Evolutionary conservation across 164 flowering plant genomes (phyloP).

Genomic region (Tinospora cordifolia): DNA sequence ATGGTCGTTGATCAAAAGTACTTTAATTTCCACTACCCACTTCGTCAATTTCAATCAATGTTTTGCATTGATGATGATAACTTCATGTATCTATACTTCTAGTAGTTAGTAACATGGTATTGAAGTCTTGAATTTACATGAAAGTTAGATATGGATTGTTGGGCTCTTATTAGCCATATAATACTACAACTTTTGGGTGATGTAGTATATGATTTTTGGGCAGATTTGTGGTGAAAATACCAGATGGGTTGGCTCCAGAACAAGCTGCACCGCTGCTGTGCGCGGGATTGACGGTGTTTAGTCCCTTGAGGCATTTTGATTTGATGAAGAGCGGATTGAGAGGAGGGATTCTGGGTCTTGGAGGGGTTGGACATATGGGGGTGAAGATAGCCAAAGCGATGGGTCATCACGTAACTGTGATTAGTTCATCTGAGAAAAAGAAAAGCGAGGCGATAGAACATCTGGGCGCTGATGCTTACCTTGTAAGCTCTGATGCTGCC

Average conservation of each 20-base stretch:
- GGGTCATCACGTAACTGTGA: slow-evolving; percentile 20
- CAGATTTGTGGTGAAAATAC: slow-evolving; percentile 17
- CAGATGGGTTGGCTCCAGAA: slow-evolving; percentile 15
- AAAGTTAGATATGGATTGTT: too few relatives aligned
- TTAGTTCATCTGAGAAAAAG: slow-evolving; percentile 17
- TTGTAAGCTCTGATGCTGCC: slow-evolving; percentile 12
- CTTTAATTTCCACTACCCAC: not conserved
- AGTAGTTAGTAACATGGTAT: too few relatives aligned
- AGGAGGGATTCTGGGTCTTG: slow-evolving; percentile 18
- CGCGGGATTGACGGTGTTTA: slow-evolving; percentile 18
- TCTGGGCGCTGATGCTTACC: slow-evolving; percentile 16
- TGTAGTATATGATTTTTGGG: too few relatives aligned
- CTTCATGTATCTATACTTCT: too few relatives aligned
- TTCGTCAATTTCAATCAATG: slow-evolving; percentile 10
- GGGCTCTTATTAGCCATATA: too few relatives aligned
- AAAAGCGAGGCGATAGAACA: slow-evolving; percentile 16
- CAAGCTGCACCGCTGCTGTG: slow-evolving; percentile 18
- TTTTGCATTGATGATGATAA: too few relatives aligned
- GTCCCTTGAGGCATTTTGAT: slow-evolving; percentile 14
- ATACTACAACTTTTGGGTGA: too few relatives aligned
- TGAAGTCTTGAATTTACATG: too few relatives aligned
- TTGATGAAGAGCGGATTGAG: slow-evolving; percentile 9
- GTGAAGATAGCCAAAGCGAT: slow-evolving; percentile 19
- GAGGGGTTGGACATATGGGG: slow-evolving; percentile 22
- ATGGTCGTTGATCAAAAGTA: slow-evolving; percentile 87